Evolutionary conservation across 1,139 yeast species (phyloP).

Genomic region (Kurtzmaniella natalensis): DNA sequence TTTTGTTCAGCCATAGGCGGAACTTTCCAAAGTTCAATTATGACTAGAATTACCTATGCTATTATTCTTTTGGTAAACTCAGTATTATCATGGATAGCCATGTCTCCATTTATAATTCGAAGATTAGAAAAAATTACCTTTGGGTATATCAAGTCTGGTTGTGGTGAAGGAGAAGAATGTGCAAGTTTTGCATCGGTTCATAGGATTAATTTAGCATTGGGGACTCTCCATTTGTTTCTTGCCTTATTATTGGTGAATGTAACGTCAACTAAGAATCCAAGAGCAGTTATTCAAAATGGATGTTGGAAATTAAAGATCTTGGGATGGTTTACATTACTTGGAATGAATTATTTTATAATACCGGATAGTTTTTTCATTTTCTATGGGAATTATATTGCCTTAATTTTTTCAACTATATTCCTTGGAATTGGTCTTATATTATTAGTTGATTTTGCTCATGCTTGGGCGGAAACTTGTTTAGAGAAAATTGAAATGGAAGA

Average conservation of each 20-base stretch:
- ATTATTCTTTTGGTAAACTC: conserved; percentile 72
- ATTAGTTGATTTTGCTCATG: conserved; percentile 95
- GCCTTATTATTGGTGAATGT: conserved; percentile 70
- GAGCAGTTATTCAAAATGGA: conserved; percentile 85
- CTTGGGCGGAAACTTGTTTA: conserved; percentile 96
- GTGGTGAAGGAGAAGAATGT: conserved; percentile 78
- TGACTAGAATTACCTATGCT: conserved; percentile 78
- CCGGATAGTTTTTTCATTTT: conserved; percentile 85
- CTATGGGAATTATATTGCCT: conserved; percentile 90
- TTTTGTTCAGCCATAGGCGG: conserved; percentile 60
- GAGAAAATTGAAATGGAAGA: conserved; percentile 87
- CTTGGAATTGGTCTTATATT: conserved; percentile 85
- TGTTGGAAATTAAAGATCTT: conserved; percentile 79
- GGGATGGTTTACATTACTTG: conserved; percentile 54
- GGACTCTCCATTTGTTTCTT: conserved; percentile 67
- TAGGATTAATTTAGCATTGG: conserved; percentile 84
- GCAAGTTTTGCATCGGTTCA: conserved; percentile 92
- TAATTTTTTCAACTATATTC: conserved; percentile 78
- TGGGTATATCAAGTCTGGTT: conserved; percentile 57
- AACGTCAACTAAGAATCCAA: conserved; percentile 70
- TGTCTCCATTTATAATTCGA: conserved; percentile 75
- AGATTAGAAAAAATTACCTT: conserved; percentile 72
- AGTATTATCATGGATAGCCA: conserved; percentile 82
- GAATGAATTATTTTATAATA: conserved; percentile 61
- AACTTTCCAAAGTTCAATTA: conserved; percentile 60